Conservation (phyloP, 345 rosid species). For the Durio zibethinus region DNA sequence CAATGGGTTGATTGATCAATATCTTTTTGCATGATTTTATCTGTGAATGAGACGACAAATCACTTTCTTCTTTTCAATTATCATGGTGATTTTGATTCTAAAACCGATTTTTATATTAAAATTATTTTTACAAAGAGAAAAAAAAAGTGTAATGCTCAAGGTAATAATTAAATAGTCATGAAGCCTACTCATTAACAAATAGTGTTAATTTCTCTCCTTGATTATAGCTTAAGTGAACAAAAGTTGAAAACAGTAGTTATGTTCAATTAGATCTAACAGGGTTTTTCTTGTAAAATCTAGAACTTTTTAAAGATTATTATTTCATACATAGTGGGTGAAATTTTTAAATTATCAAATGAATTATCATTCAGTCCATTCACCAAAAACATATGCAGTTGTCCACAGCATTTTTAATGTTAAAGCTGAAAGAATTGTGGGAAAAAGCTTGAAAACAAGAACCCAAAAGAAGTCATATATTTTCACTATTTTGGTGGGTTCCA, state of each 20-base stretch:
- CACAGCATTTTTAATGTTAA: neutral
- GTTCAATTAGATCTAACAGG: neutral
- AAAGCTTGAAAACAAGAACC: neutral
- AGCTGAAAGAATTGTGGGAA: neutral
- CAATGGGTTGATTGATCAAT: neutral
- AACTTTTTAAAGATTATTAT: no score
- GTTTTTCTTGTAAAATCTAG: neutral
- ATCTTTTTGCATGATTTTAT: neutral
- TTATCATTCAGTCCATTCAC: neutral
- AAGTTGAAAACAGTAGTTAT: neutral
- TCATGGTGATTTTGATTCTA: neutral
- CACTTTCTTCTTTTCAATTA: neutral
- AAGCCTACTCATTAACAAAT: neutral
- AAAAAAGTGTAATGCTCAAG: neutral
- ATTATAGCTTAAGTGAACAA: slow-evolving; percentile 5
- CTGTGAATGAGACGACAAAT: neutral
- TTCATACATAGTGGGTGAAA: no score
- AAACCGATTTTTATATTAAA: no score
- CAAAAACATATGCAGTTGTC: neutral
- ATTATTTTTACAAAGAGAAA: no score
- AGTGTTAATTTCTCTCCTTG: neutral
- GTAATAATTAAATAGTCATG: neutral
- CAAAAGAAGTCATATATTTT: neutral
- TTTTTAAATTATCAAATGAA: no score
- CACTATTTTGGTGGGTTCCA: slow-evolving; percentile 5